Base-by-base conservation (phyloP, 1,139 yeast species). In the Nakaseomyces bracarensis region DNA sequence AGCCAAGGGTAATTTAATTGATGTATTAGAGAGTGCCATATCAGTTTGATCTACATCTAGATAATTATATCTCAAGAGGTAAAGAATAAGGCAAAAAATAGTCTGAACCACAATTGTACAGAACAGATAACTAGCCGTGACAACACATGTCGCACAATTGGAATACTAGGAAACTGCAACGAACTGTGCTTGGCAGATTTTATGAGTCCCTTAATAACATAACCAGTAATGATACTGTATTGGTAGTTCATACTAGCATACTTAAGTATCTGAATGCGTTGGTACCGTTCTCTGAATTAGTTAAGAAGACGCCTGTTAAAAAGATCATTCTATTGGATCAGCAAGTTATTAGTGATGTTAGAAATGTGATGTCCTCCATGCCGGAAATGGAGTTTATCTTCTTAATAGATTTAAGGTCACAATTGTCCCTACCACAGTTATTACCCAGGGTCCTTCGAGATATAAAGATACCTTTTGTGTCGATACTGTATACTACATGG, bases 361-460 rank as follows among this genome's bases (percentile, higher is more conserved):
- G 42, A 3, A 48, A 46, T 26, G 38, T 56, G 3, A 8, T 46
- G 18, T 14, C 37, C 3, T 37, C 47, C 8, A 26, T 42, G 11
- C 45, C 48, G 8, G 38, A 41, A 10, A 43, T 51, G 43, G 48
- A 49, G 13, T 20, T 55, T 8, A 50, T 59, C 3, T 54, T 56
- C 33, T 38, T 58, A 7, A 47, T 57, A 4, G 61, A 59, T 45
- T 49, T 50, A 8, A 46, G 60, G 39, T 29, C 49, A n/a, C 56
- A 55, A 31, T 29, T 58, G 6, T 43, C 31, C 2, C 11, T 58
- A 9, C 53, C 58, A 2, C 13, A 40, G 11, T 34, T 37, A 13
- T 19, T 58, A 8, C 19, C 22, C 4, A 33, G 38, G 11, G 26
- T 47, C 10, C 39, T 49, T 6, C 38, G 39, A 4, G 8, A 11